Conservation (phyloP, 345 rosid genomes). For the Pistacia vera region DNA sequence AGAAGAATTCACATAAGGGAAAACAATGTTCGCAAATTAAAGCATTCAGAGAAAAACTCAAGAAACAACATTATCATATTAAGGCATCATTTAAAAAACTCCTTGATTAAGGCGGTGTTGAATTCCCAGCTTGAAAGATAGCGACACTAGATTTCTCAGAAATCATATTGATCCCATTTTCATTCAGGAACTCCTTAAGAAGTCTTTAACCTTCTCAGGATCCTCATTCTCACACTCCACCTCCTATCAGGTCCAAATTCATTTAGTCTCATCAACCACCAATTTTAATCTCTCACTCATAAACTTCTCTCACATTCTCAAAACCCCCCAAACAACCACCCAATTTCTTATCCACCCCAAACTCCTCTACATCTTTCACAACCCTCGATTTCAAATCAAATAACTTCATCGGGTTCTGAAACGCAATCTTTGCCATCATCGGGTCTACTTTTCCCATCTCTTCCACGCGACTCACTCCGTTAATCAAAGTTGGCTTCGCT, state of each 20-base stretch:
- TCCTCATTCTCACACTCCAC: slow-evolving; percentile 79
- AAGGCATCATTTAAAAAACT: too few relatives aligned
- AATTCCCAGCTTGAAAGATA: slow-evolving; percentile 58
- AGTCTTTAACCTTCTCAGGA: slow-evolving; percentile 64
- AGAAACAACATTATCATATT: too few relatives aligned
- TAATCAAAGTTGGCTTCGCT: slow-evolving; percentile 54
- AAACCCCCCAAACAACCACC: slow-evolving; percentile 82
- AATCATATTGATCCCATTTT: slow-evolving; percentile 50
- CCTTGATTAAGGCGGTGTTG: slow-evolving; percentile 53
- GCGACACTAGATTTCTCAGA: slow-evolving; percentile 78
- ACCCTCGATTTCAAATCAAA: slow-evolving; percentile 53
- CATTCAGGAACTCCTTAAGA: slow-evolving; percentile 65
- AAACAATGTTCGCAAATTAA: too few relatives aligned
- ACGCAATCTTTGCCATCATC: slow-evolving; percentile 43
- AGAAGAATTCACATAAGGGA: too few relatives aligned
- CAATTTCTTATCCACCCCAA: slow-evolving; percentile 47
- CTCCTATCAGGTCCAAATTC: slow-evolving; percentile 71
- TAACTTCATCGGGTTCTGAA: slow-evolving; percentile 47
- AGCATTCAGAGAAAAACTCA: too few relatives aligned
- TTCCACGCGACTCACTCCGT: slow-evolving; percentile 85
- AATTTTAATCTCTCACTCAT: slow-evolving; percentile 64
- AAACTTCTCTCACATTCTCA: slow-evolving; percentile 67
- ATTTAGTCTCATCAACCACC: slow-evolving; percentile 87
- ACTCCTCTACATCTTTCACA: slow-evolving; percentile 60
- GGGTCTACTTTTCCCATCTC: slow-evolving; percentile 79